Conservation (phyloP, 257 asterid species). For the Solanum rostratum region DNA sequence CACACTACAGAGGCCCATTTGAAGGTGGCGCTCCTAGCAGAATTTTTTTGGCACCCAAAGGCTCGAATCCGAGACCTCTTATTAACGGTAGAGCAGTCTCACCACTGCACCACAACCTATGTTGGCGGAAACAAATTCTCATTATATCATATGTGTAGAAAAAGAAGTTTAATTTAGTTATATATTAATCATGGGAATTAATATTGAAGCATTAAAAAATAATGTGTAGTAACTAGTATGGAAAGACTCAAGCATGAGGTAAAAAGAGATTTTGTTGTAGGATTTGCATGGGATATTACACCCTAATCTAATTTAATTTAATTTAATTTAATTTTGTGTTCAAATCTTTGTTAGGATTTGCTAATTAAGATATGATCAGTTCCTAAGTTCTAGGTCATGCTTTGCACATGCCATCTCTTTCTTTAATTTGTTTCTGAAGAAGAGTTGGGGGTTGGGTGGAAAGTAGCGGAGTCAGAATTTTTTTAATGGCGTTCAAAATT, state of each 20-base stretch:
- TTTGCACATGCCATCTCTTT: conserved; percentile 7
- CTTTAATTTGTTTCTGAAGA: neutral
- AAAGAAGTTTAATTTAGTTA: neutral
- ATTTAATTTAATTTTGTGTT: neutral
- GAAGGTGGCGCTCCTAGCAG: no score
- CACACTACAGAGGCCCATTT: no score
- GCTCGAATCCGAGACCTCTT: no score
- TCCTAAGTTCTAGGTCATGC: neutral
- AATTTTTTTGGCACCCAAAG: no score
- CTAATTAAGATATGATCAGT: neutral
- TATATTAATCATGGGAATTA: neutral
- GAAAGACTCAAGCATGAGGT: neutral
- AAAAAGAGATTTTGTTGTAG: neutral
- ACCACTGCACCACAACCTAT: no score
- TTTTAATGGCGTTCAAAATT: no score
- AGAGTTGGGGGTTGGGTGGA: no score
- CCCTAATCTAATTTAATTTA: no score
- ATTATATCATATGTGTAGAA: neutral
- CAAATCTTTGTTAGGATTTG: neutral
- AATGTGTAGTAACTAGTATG: neutral
- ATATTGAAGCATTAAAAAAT: neutral
- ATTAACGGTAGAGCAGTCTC: no score
- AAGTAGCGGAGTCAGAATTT: no score
- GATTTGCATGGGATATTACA: conserved; percentile 15
- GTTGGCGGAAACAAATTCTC: neutral